A percentile compares a stretch with the other conserved stretches of the same genome.
phyloP scores from a whole-genome alignment of 1,139 yeast genomes.

The Hanseniaspora uvarum region DNA sequence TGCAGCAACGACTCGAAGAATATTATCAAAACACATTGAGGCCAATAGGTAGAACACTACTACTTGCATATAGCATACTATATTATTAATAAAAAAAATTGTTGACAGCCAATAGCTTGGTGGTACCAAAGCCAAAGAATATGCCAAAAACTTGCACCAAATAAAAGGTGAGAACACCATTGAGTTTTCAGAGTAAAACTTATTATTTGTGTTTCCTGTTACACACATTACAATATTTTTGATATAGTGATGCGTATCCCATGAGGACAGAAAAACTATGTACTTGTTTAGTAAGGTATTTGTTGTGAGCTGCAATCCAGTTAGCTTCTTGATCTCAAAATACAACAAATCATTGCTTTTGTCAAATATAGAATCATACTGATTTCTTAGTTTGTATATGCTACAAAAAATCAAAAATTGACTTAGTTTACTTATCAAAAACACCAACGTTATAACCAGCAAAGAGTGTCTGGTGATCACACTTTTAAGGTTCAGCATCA shows the following conservation, averaged over 20 bases:
- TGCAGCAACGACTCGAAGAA: not conserved
- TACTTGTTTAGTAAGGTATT: not conserved
- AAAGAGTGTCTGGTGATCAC: not conserved
- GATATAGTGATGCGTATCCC: constrained; percentile 14
- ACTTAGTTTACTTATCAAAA: not conserved
- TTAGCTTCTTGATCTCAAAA: not conserved
- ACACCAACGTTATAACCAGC: not conserved
- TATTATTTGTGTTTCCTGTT: not conserved
- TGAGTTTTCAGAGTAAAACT: constrained; percentile 6
- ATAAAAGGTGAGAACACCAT: constrained; percentile 11
- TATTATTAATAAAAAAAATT: not conserved
- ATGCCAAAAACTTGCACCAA: constrained; percentile 7
- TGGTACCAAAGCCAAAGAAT: not conserved
- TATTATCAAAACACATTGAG: not conserved
- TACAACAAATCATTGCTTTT: constrained; percentile 6
- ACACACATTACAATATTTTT: constrained; percentile 3
- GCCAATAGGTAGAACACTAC: not conserved
- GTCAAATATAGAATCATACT: not conserved
- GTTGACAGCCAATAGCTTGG: not conserved
- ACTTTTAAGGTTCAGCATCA: not conserved
- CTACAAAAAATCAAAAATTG: constrained; percentile 8
- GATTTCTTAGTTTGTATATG: not conserved
- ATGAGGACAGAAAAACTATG: constrained; percentile 5
- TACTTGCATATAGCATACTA: not conserved
- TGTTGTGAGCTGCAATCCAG: not conserved